Evolutionary conservation across 2,329 filamentous ascomycete species (phyloP).

Genomic region (Leptographium flavum): DNA sequence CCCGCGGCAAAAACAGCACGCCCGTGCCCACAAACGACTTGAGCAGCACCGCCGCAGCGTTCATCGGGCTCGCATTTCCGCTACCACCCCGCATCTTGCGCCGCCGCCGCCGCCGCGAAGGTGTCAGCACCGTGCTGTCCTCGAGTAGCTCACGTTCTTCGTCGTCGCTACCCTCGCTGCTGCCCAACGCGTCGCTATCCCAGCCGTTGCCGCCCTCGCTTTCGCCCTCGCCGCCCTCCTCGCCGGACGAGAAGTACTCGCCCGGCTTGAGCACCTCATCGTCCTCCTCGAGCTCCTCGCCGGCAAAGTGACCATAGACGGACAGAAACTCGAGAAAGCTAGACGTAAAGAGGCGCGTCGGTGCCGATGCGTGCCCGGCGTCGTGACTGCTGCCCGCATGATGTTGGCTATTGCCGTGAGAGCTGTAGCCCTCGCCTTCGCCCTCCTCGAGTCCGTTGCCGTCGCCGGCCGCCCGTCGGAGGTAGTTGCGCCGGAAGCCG

Average conservation of each 20-base stretch:
- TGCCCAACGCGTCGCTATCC: constrained; percentile 31
- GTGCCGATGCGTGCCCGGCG: constrained; percentile 26
- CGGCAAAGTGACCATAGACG: constrained; percentile 93
- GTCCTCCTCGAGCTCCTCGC: constrained; percentile 92
- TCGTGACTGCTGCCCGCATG: background rate
- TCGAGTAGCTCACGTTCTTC: constrained; percentile 72
- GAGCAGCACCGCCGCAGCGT: constrained; percentile 71
- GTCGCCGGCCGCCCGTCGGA: constrained; percentile 54
- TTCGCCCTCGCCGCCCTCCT: constrained; percentile 28
- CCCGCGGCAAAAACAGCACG: constrained; percentile 81
- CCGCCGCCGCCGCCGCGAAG: constrained; percentile 58
- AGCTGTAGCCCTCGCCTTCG: constrained; percentile 13
- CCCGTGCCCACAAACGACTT: constrained; percentile 98
- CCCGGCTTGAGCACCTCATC: constrained; percentile 77
- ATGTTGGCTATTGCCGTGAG: background rate
- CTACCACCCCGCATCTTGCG: constrained; percentile 60
- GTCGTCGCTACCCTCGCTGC: constrained; percentile 34
- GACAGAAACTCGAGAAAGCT: constrained; percentile 95
- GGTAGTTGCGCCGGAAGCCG: constrained; percentile 81
- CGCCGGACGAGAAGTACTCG: constrained; percentile 80
- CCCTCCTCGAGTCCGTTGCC: constrained; percentile 36
- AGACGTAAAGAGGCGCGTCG: constrained; percentile 61
- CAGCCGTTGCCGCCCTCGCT: constrained; percentile 26
- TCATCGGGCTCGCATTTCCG: constrained; percentile 64
- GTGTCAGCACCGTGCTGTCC: constrained; percentile 67